Evolutionary conservation across 2,329 filamentous ascomycete species (phyloP), one percentile per base, ranked within the genome.

Genomic region (Diaporthe ampelina): DNA sequence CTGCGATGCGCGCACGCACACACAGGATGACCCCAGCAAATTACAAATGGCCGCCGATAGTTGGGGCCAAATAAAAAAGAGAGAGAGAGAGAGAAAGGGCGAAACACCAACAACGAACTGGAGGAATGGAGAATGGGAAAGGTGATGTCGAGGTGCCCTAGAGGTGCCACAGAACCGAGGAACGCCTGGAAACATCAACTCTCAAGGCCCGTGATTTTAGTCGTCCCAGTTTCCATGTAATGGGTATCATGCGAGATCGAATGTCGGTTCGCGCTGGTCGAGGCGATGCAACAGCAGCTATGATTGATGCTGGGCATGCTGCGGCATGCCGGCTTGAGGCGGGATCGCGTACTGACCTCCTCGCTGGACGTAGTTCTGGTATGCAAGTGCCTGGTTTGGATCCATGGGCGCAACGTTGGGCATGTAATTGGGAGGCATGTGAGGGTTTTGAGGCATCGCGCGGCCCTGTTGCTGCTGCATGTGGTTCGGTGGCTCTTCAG

Each of bases 401-500:
- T 94, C 94, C 82, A 91, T 90, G 54, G 92, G 89, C 21, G 68
- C 72, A 80, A 95, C 92, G 77, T 88, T 87, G 56, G 89, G 85
- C 88, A 86, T 90, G 84, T 89, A 94, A 84, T 85, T 86, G 74
- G 87, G 88, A 56, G 91, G 90, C 90, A 94, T 92, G 76, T 90
- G 90, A 56, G 86, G 84, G 79, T 87, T 87, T 80, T 87, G 89
- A 59, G 93, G 91, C 84, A 95, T 94, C 72, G 92, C 90, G 76
- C 89, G 86, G 78, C 85, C 85, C 74, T 88, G 87, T 74, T 88
- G 87, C 77, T 91, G 90, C 54, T 93, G 94, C 74, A 97, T 89
- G 79, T 95, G 94, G 80, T 90, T 92, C 77, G 91, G 85, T 75
- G 95, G 92, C 83, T 98, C 97, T 84, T 98, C 97, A 71, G 96